Percentiles rank a stretch among this genome's conserved stretches.
Conservation (phyloP, 1,284 basidiomycete genomes). For the Coniferiporia weirii region DNA sequence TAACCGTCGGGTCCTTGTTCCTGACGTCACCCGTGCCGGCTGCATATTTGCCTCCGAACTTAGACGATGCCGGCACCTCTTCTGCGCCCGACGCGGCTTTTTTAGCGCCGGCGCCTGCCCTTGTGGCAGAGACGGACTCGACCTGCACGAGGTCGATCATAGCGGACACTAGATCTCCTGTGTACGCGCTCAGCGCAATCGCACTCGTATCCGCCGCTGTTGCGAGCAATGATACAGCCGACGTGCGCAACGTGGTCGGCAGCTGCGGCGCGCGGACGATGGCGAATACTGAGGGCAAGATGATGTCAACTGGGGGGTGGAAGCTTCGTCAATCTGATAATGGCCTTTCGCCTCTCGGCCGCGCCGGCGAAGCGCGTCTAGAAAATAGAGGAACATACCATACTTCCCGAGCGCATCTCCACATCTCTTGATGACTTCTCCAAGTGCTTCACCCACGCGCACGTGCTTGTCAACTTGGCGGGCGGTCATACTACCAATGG, state of each 20-base stretch:
- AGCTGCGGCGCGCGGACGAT: conserved; percentile 53
- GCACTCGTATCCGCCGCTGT: conserved; percentile 64
- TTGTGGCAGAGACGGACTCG: conserved; percentile 45
- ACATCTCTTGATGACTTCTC: conserved; percentile 70
- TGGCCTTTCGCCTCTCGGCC: no score
- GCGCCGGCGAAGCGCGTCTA: no score
- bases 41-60: not conserved
- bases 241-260: conserved; percentile 73
- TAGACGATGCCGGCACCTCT: not conserved
- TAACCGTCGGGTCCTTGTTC: not conserved
- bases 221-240: conserved; percentile 77
- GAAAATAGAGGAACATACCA: conserved; percentile 38
- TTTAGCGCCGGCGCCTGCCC: not conserved
- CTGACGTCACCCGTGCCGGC: conserved; percentile 9
- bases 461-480: conserved; percentile 74
- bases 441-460: conserved; percentile 86
- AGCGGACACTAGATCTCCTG: conserved; percentile 53
- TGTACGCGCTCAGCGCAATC: conserved; percentile 59
- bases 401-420: conserved; percentile 67
- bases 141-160: conserved; percentile 78
- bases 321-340: not conserved
- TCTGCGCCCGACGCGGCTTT: not conserved
- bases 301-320: conserved; percentile 47
- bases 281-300: conserved; percentile 67
- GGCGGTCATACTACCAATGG: conserved; percentile 39